Percentiles rank a stretch among this genome's conserved stretches.
These are phyloP conservation scores for Linderniella brevidens DNA, from an alignment of 257 asterid species.

Conservation along the genomic window DNA sequence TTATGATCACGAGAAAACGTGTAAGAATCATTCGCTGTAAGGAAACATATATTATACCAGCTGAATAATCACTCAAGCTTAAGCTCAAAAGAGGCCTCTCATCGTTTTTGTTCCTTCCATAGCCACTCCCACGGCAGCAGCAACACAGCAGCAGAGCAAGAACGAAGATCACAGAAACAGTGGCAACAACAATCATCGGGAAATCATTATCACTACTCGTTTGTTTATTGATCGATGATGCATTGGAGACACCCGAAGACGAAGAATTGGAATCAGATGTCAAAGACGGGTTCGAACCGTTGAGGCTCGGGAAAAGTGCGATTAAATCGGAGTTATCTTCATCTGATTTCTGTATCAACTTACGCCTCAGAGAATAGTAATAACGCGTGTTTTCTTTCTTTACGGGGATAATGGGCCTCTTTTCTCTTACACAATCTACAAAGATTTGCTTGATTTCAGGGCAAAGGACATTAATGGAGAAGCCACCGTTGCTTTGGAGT, in stretches of 20 bases:
- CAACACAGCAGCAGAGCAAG: constrained; percentile 38
- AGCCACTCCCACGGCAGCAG: constrained; percentile 26
- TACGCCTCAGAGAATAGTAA: no score
- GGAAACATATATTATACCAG: constrained; percentile 18
- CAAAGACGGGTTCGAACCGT: no score
- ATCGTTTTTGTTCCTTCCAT: constrained; percentile 40
- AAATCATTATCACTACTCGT: constrained; percentile 24
- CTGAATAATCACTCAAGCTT: constrained; percentile 61
- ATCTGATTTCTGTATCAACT: no score
- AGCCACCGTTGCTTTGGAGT: no score
- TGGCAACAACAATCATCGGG: constrained; percentile 41
- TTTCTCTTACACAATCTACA: no score
- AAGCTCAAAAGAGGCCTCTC: constrained; percentile 87
- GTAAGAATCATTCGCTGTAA: neutral
- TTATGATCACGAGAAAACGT: neutral
- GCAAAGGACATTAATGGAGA: no score
- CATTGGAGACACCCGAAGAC: neutral
- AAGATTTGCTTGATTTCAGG: no score
- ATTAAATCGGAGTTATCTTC: no score
- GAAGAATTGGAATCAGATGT: no score
- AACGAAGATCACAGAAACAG: constrained; percentile 42
- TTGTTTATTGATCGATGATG: constrained; percentile 16
- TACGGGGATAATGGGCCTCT: no score
- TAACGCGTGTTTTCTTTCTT: no score
- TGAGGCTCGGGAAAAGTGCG: no score